Conservation (phyloP, 345 rosid genomes). For the Ceriops tagal region DNA sequence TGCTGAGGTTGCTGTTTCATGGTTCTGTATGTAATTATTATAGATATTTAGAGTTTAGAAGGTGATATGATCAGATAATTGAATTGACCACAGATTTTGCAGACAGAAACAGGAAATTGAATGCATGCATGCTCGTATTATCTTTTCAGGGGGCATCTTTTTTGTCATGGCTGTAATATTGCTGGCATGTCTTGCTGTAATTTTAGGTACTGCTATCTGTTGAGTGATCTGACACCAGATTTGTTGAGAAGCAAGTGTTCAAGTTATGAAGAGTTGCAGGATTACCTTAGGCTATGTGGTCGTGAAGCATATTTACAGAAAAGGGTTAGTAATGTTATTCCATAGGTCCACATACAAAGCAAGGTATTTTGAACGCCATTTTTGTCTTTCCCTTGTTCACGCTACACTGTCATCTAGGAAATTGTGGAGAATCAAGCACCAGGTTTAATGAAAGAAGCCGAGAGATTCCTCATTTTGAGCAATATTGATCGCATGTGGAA, state of each 20-base stretch:
- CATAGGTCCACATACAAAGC: neutral
- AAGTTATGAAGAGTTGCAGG: constrained; percentile 65
- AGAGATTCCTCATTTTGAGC: constrained; percentile 79
- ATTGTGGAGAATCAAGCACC: constrained; percentile 79
- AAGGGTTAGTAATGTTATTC: constrained; percentile 48
- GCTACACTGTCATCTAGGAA: constrained; percentile 37
- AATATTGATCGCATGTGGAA: constrained; percentile 95
- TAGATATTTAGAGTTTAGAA: neutral
- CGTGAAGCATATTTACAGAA: constrained; percentile 89
- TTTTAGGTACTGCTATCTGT: constrained; percentile 81
- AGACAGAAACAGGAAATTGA: too few relatives aligned
- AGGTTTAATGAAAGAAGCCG: constrained; percentile 90
- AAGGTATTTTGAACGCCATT: neutral
- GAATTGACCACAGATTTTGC: neutral
- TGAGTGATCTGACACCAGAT: constrained; percentile 77
- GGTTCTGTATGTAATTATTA: neutral
- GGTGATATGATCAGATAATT: neutral
- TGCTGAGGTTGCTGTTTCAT: neutral
- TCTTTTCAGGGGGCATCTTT: constrained; percentile 5
- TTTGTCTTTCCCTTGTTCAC: neutral
- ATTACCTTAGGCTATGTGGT: constrained; percentile 73
- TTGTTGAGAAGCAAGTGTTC: constrained; percentile 60
- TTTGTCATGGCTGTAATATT: constrained; percentile 9
- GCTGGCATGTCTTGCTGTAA: constrained; percentile 6
- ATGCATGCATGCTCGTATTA: neutral